Evolutionary conservation across 148 eudicot species (phyloP).

Genomic region (Heliosperma pusillum): DNA sequence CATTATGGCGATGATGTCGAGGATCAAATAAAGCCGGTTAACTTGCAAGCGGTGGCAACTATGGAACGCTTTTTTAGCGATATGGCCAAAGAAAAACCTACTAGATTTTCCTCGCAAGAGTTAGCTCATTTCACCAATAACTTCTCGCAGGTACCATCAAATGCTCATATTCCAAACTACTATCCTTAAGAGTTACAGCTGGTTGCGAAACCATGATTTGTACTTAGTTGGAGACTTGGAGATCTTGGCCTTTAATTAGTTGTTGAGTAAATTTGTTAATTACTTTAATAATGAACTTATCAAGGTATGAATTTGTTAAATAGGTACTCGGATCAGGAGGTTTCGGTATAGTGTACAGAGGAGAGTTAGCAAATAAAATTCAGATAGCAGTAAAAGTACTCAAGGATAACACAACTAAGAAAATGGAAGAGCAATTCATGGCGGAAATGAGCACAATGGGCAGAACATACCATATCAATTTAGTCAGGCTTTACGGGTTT

Average conservation of each 20-base stretch:
- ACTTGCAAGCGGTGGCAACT: slow-evolving; percentile 14
- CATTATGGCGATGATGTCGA: neutral
- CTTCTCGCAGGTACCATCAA: slow-evolving; percentile 18
- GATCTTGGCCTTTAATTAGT: too few relatives aligned
- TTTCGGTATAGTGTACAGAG: slow-evolving; percentile 32
- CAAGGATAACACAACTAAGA: slow-evolving; percentile 17
- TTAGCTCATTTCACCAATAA: slow-evolving; percentile 23
- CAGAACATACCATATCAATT: slow-evolving; percentile 33
- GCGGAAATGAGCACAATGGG: slow-evolving; percentile 35
- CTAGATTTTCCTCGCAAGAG: slow-evolving; percentile 27
- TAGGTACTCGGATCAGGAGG: slow-evolving; percentile 34
- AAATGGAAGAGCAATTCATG: slow-evolving; percentile 36
- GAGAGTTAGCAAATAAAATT: slow-evolving; percentile 28
- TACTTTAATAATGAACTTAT: too few relatives aligned
- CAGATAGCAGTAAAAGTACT: slow-evolving; percentile 32
- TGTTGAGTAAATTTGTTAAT: too few relatives aligned
- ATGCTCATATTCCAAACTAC: too few relatives aligned
- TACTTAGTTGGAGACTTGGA: too few relatives aligned
- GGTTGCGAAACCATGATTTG: too few relatives aligned
- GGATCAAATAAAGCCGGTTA: neutral
- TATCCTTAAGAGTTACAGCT: too few relatives aligned
- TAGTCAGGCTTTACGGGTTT: slow-evolving; percentile 32
- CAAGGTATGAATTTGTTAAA: neutral
- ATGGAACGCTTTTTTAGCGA: slow-evolving; percentile 35
- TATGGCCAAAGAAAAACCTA: slow-evolving; percentile 37